Evolutionary conservation across 148 eudicot species (phyloP), one percentile per base, ranked within the genome.

Genomic region (Nepenthes mirabilis): DNA sequence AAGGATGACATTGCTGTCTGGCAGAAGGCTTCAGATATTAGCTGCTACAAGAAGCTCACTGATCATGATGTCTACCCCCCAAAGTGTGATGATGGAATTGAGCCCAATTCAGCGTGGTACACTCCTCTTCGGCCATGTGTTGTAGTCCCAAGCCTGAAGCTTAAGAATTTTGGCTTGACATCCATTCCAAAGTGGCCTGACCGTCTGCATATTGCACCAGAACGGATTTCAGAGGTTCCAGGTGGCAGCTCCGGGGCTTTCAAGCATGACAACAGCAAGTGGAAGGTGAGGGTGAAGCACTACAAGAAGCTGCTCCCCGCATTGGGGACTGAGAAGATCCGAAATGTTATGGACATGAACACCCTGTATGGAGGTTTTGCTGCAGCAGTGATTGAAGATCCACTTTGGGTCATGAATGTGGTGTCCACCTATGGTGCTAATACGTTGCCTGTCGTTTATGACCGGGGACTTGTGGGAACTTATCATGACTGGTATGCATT

Each of bases 341-440:
- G 98, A 40, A 93, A 93, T 70, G 91, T 88, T 9, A 93, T 93
- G 96, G 98, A 93, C 66, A 93, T 93, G 96, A 88, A 93, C 68
- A 93, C 98, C 0, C 6, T 77, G 37, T 93, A 86, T 57, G 98
- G 98, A 56, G 96, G 98, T 52, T 84, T 93, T 53, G 96, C 98
- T 49, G 95, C 98, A 1, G 78, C 86, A 63, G 37, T 86, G 58
- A 62, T 75, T 6, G 76, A 79, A 59, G 79, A 78, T 79, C 98
- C 98, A 1, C 62, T 88, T 49, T 93, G 98, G 98, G 96, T 93
- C 55, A 93, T 93, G 98, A 93, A 93, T 60, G 98, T 86, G 32
- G 96, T 86, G 33, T 93, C 98, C 14, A 86, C 98, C 1, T 88
- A 88, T 60, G 77, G 87, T 59, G 13, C 82, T 13, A 93, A 93